Conservation (phyloP, 176 grass and related monocot species). For the Musa schizocarpa region DNA sequence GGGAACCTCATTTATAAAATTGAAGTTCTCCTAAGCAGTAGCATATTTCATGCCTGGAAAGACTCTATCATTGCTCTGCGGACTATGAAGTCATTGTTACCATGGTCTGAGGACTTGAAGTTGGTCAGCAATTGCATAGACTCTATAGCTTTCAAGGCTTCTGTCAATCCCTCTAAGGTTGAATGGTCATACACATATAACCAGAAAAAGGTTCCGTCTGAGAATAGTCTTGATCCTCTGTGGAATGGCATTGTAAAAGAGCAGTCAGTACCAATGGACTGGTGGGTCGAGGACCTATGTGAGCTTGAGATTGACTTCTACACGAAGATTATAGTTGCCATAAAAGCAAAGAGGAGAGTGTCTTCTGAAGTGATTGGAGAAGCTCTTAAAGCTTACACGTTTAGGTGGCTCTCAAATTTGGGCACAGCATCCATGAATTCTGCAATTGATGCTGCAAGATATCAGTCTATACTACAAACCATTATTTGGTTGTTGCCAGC, state of each 20-base stretch:
- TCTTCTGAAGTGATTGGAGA: constrained; percentile 58
- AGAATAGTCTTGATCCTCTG: constrained; percentile 46
- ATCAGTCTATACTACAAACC: constrained; percentile 53
- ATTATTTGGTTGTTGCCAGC: constrained; percentile 69
- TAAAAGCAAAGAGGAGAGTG: constrained; percentile 68
- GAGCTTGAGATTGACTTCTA: constrained; percentile 64
- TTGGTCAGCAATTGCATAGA: constrained; percentile 81
- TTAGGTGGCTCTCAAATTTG: constrained; percentile 57
- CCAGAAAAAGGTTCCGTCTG: constrained; percentile 53
- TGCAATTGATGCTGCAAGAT: constrained; percentile 45
- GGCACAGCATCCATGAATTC: constrained; percentile 67
- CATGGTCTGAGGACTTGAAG: constrained; percentile 83
- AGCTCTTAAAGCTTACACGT: constrained; percentile 76
- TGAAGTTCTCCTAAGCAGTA: constrained; percentile 63
- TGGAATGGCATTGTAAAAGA: constrained; percentile 60
- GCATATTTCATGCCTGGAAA: constrained; percentile 84
- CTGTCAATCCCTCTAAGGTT: constrained; percentile 64
- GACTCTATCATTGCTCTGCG: constrained; percentile 83
- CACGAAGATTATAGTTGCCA: constrained; percentile 53
- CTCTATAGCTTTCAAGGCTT: constrained; percentile 70
- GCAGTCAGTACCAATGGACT: constrained; percentile 73
- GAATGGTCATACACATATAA: constrained; percentile 91
- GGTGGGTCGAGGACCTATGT: constrained; percentile 79
- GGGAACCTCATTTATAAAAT: constrained; percentile 92
- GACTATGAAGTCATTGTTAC: constrained; percentile 69